Evolutionary conservation across 108 stramenopile genomes (phyloP), one percentile per base, ranked within the genome.

Genomic region (Skeletonema potamos): DNA sequence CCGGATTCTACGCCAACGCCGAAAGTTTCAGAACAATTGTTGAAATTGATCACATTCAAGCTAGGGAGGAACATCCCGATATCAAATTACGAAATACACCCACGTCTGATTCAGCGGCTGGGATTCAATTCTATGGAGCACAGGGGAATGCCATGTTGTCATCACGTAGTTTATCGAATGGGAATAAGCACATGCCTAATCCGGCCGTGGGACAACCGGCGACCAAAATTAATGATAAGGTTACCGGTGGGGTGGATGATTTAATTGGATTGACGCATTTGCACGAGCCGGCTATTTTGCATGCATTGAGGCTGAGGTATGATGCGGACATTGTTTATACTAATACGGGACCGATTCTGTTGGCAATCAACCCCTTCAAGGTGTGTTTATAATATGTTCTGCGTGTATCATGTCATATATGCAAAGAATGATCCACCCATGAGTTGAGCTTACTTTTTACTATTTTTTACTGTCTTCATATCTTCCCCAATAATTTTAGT

Each of bases 281-380:
- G 22, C 85, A 86, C 48, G 82, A 82, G 44, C 82, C 85, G 13
- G 82, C 81, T 20, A 84, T 86, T 28, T 39, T 86, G 34, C 85
- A 86, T 55, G 81, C 85, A 4, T 44, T 86, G 54, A 48, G 85
- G 30, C 61, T 81, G 43, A 43, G 85, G 11, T 86, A 83, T 74
- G 43, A 75, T 27, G 66, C 61, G 0, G 85, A 84, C 51, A 61
- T 82, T 13, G 84, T 86, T 27, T 86, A 86, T 60, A 86, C 86
- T 4, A 74, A 62, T 43, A 86, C 83, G 24, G 86, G 86, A 11
- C 86, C 86, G 13, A 84, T 86, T 34, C 28, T 86, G 15, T 34
- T 86, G 51, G 86, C 86, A 1, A 76, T 86, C 22, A 86, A 86
- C 55, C 86, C 86, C 1, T 86, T 86, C 77, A 82, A 82, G 68